These are phyloP conservation scores for Omphalotus olearius DNA, from an alignment of 1,284 basidiomycete genomes.

Conservation along the genomic window DNA sequence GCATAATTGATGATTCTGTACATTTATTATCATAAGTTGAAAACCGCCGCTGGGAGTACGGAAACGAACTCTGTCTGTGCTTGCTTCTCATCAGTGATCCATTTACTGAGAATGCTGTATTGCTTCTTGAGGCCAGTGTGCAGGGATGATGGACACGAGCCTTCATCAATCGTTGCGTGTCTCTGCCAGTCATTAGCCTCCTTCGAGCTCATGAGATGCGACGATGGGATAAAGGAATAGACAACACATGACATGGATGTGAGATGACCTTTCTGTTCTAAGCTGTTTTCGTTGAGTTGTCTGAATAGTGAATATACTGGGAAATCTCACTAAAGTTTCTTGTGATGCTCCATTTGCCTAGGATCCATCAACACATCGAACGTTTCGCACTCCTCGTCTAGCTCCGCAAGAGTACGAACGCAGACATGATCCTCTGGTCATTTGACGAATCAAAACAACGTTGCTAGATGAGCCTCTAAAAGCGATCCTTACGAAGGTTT, in stretches of 20 bases:
- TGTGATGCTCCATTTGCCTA: background rate
- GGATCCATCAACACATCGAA: background rate
- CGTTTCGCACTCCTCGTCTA: background rate
- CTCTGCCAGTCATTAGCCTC: background rate
- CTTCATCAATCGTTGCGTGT: conserved; percentile 1
- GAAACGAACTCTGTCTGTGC: conserved; percentile 5
- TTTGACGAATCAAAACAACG: background rate
- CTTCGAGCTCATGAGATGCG: background rate
- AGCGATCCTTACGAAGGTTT: conserved; percentile 19
- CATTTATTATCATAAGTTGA: background rate
- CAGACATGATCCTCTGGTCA: conserved; percentile 1
- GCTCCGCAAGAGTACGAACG: background rate
- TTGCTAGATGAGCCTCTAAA: background rate
- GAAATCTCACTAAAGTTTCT: conserved; percentile 3
- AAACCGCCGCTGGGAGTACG: background rate
- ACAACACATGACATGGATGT: background rate
- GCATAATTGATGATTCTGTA: background rate
- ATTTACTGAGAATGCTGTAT: conserved; percentile 8
- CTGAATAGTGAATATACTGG: background rate
- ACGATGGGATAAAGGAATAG: conserved; percentile 7
- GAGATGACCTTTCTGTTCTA: conserved; percentile 1
- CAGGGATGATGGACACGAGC: background rate
- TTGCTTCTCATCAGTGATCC: conserved; percentile 5
- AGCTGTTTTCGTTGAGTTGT: background rate
- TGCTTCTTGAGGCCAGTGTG: conserved; percentile 11